Evolutionary conservation across 2,329 filamentous ascomycete genomes (phyloP), one percentile per base, ranked within the genome.

Genomic region (Drechslerella coelobrocha): DNA sequence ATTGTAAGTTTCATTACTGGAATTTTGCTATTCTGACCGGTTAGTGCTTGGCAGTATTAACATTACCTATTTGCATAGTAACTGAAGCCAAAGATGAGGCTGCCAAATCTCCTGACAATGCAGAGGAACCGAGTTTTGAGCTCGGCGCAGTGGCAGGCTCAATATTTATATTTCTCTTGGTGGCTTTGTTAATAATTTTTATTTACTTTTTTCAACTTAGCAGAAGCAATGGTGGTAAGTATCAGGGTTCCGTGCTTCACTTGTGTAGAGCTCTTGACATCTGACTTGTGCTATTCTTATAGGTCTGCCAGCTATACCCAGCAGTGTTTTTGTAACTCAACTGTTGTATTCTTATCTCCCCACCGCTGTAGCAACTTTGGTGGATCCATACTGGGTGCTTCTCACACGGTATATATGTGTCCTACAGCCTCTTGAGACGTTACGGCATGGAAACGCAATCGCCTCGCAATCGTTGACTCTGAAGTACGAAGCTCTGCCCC

Each of bases 351-450:
- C 81, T 48, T 86, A 86, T 52, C 76, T 86, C 0, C 85, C 85
- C 0, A 86, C 84, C 0, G 78, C 80, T 0, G 77, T 87, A 2
- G 82, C 84, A 0, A 87, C 85, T 0, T 56, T 86, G 0, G 78
- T 86, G 0, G 85, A 88, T 34, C 85, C 85, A 0, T 79, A 84
- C 0, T 86, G 85, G 82, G 77, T 85, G 0, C 74, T 86, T 0
- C 62, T 88, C 0, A 87, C 85, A 43, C 79, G 85, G 0, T 59
- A 83, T 0, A 73, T 86, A 0, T 86, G 84, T 41, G 74, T 86
- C 7, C 71, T 88, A 0, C 82, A 85, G 27, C 85, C 85, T 0
- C 82, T 85, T 17, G 79, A 83, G 1, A 80, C 84, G 12, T 76
- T 88, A 0, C 79, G 79, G 19, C 66, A 73, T 3, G 81, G 83